Base-by-base conservation (phyloP, 352 stramenopile species). In the Phytopythium vexans region DNA sequence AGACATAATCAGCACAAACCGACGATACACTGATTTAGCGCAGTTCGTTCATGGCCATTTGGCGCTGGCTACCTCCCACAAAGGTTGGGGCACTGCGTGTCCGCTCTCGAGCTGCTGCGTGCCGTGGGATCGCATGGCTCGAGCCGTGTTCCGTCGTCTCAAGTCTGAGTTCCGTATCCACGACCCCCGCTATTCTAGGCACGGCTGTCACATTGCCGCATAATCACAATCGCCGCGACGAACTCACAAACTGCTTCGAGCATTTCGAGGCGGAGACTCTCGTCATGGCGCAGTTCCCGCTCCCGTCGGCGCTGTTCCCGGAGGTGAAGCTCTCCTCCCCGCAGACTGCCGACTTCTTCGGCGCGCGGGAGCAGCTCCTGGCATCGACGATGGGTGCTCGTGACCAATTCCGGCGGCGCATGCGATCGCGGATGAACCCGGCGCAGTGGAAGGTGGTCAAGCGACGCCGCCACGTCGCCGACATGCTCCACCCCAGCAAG, bases 301-400 rank as follows among this genome's bases (percentile, higher is more conserved):
- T 77, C 55, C 54, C 64, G 14, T 47, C 60, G 9, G 52, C 62
- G 15, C 70, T 66, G 46, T 82, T 77, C 52, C 60, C 68, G 39
- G 60, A 63, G 35, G 47, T 82, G 15, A 46, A 70, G 41, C 64
- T 80, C 31, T 62, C 60, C 10, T 60, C 64, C 8, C 60, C 69
- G n/a, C 40, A 56, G 21, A 66, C 68, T 49, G 54, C 73, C 41
- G 54, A 69, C 45, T 66, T 75, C 31, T 62, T 61, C 32, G 68
- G 52, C 33, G 70, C 72, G 49, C 58, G 60, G 9, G 43, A 53
- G 8, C 47, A 59, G 55, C 64, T 71, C 39, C 58, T 74, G 21
- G 47, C 64, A 39, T 51, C 58, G 12, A 49, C 72, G 7, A 52
- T 77, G n/a, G 54, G 49, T 3, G 69, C 68, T 8, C 62, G 58